Conservation (phyloP, 805 yeast species). For the Kuraishia piskuri region DNA sequence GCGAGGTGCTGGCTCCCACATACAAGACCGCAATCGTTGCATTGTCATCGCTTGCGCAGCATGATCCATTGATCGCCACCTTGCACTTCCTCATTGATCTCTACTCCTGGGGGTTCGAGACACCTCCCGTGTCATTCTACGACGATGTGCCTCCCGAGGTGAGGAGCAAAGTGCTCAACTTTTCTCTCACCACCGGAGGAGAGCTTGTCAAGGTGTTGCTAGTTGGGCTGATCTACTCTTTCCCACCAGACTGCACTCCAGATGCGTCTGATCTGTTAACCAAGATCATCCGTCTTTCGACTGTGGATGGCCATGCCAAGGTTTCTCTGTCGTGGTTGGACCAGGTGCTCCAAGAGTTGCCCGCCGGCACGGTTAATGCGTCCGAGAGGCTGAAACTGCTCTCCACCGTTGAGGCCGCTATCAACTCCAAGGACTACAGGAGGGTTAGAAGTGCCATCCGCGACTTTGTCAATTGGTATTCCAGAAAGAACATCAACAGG, state of each 20-base stretch:
- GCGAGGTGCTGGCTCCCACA: constrained; percentile 39
- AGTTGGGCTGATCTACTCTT: constrained; percentile 60
- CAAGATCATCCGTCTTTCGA: constrained; percentile 46
- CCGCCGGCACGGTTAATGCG: constrained; percentile 51
- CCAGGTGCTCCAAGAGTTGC: constrained; percentile 45
- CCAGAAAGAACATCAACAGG: constrained; percentile 55
- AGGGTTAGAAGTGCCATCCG: constrained; percentile 63
- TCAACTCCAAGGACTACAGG: constrained; percentile 62
- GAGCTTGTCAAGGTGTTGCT: constrained; percentile 44
- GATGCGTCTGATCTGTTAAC: constrained; percentile 72
- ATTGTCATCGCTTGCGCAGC: constrained; percentile 46
- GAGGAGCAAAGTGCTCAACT: constrained; percentile 35
- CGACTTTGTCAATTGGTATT: constrained; percentile 79
- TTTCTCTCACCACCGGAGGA: constrained; percentile 49
- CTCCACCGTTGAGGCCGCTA: constrained; percentile 46
- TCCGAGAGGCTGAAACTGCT: constrained; percentile 63
- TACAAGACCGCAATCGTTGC: constrained; percentile 52
- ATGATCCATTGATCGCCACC: constrained; percentile 61
- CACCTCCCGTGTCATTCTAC: constrained; percentile 70
- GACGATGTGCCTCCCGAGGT: constrained; percentile 47
- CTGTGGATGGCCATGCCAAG: constrained; percentile 35
- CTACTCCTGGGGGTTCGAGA: constrained; percentile 73
- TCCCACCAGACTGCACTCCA: constrained; percentile 58
- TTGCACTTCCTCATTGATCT: constrained; percentile 77
- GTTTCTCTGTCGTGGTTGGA: constrained; percentile 51